Evolutionary conservation across 2,329 filamentous ascomycete genomes (phyloP).

Genomic region (Penicillium sp.): DNA sequence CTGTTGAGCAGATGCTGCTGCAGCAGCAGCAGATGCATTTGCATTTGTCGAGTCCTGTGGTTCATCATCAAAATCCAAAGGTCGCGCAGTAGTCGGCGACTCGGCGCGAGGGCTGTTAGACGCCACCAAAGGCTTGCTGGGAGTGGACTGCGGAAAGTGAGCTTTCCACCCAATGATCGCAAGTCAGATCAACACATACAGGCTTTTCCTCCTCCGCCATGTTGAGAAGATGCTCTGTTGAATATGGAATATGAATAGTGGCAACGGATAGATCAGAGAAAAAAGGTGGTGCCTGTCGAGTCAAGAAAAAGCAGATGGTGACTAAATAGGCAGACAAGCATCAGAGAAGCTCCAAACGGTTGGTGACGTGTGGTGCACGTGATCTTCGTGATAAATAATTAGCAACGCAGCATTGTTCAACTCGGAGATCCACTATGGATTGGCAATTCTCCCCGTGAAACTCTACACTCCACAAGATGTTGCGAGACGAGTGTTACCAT

Average conservation of each 20-base stretch:
- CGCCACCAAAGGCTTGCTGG: conserved; percentile 31
- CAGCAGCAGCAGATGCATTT: too few relatives aligned
- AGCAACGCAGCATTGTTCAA: conserved; percentile 7
- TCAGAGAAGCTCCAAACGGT: conserved; percentile 23
- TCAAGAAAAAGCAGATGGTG: conserved; percentile 3
- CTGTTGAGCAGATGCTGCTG: conserved; percentile 26
- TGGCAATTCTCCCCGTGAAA: not conserved
- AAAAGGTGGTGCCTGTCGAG: conserved; percentile 14
- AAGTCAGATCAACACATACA: conserved; percentile 21
- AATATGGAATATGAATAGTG: conserved; percentile 1
- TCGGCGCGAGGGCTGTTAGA: conserved; percentile 41
- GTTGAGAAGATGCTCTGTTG: conserved; percentile 3
- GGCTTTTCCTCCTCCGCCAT: conserved; percentile 38
- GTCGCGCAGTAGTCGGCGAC: conserved; percentile 52
- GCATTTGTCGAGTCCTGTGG: conserved; percentile 41
- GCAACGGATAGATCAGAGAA: conserved; percentile 1
- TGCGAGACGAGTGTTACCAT: not conserved
- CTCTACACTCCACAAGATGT: not conserved
- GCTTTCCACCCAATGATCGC: conserved; percentile 13
- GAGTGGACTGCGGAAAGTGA: conserved; percentile 29
- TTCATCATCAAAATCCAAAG: conserved; percentile 55
- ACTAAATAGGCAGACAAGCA: conserved; percentile 16
- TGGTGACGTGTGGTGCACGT: conserved; percentile 27
- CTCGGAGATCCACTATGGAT: conserved; percentile 4
- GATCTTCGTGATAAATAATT: conserved; percentile 22